A percentile compares a stretch with the other conserved stretches of the same genome.
Conservation (phyloP, 306 rosid species). For the Medicago lupulina region DNA sequence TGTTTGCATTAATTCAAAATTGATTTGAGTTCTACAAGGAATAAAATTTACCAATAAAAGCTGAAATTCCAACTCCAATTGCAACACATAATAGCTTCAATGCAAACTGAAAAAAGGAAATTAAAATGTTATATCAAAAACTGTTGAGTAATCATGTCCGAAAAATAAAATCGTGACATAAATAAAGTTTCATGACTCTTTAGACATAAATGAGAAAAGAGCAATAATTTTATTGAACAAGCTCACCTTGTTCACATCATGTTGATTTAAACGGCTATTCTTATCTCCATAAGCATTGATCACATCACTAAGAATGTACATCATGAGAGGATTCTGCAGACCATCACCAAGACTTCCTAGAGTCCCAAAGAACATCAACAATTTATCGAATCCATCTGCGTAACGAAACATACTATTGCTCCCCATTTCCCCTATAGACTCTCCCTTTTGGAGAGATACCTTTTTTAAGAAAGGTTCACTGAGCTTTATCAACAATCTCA, state of each 20-base stretch:
- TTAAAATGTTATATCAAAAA: conserved; percentile 33
- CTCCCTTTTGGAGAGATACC: conserved; percentile 32
- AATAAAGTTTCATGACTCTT: neutral
- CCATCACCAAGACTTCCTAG: conserved; percentile 92
- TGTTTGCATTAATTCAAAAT: conserved; percentile 8
- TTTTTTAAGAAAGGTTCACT: conserved; percentile 26
- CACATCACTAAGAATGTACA: conserved; percentile 83
- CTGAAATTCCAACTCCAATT: conserved; percentile 76
- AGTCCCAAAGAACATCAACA: conserved; percentile 78
- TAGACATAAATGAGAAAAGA: neutral
- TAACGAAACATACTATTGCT: conserved; percentile 68
- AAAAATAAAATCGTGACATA: neutral
- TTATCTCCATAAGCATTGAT: conserved; percentile 72
- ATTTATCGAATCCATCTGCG: conserved; percentile 75
- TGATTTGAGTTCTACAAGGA: conserved; percentile 8
- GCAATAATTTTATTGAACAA: conserved; percentile 1
- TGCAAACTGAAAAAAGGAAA: conserved; percentile 65
- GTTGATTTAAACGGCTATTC: conserved; percentile 46
- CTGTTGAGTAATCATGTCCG: neutral
- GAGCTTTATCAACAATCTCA: conserved; percentile 15
- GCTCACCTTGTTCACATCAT: conserved; percentile 76
- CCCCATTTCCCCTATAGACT: conserved; percentile 56
- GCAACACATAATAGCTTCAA: conserved; percentile 70
- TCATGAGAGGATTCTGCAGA: conserved; percentile 76
- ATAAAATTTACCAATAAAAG: conserved; percentile 71